Percentiles rank a stretch among this genome's conserved stretches.
phyloP scores from a whole-genome alignment of 331 rosid species.

The Spiraea crenata region DNA sequence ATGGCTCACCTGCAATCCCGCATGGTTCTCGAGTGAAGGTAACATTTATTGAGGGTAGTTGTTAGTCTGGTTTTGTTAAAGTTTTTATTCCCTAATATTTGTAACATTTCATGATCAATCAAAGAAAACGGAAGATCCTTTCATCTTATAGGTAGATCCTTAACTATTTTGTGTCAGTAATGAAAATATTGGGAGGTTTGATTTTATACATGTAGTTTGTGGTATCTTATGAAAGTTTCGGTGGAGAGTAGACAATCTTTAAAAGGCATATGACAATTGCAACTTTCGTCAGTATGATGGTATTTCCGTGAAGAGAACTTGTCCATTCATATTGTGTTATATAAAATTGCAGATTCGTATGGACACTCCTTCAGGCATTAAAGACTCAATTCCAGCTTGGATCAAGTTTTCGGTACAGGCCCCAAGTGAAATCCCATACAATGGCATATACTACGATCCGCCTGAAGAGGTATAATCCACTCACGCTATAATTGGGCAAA shows the following conservation, averaged over 20 bases:
- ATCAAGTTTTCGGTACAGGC: slow-evolving; percentile 87
- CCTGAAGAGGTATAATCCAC: slow-evolving; percentile 75
- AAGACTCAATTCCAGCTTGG: slow-evolving; percentile 98
- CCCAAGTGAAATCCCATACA: slow-evolving; percentile 86
- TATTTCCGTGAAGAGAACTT: slow-evolving; percentile 1
- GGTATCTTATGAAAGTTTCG: neutral
- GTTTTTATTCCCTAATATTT: neutral
- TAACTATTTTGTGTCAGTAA: neutral
- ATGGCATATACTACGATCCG: slow-evolving; percentile 92
- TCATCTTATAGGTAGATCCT: neutral
- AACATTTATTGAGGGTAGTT: slow-evolving; percentile 21
- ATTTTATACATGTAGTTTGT: neutral
- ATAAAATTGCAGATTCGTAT: slow-evolving; percentile 65
- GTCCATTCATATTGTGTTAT: neutral
- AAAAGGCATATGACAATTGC: neutral
- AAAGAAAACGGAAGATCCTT: neutral
- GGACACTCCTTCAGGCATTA: slow-evolving; percentile 88
- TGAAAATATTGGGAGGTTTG: neutral
- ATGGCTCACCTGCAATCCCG: slow-evolving; percentile 80
- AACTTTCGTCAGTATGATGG: neutral
- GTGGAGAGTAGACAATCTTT: slow-evolving; percentile 3
- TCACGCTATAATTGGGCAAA: neutral
- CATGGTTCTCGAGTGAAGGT: slow-evolving; percentile 99
- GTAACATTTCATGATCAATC: neutral
- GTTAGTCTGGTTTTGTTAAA: neutral